Base-by-base conservation (phyloP, 1,284 basidiomycete genomes). In the Bjerkandera adusta region DNA sequence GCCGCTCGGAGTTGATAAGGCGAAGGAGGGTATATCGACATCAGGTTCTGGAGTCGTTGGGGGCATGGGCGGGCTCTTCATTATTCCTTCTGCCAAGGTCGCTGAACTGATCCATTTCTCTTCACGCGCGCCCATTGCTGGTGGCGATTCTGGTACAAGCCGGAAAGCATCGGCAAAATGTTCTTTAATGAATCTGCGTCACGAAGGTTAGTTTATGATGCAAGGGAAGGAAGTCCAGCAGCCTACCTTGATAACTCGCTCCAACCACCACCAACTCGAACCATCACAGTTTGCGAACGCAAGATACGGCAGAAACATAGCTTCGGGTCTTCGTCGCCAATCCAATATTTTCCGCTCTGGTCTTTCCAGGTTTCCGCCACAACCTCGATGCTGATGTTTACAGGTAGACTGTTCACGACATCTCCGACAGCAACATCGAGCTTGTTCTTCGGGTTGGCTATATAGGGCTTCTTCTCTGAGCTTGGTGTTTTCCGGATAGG, bases 221-320 rank as follows among this genome's bases (percentile, higher is more conserved):
- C 27, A 35, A 38, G 32, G 43, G 33, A 48, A 15, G 11, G 34
- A 41, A 30, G 16, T 26, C 34, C 42, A 39, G 41, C 18, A 7
- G 73, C 83, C 49, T 64, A 92, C 91, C 83, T 92, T 10, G 89
- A 91, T 48, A 96, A 68, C 64, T 95, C 92, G 45, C 81, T 72
- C 93, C 93, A 96, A n/a, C 93, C 93, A 36, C 93, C 93, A 24
- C 93, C 92, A 13, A 95, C 90, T 50, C 92, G 81, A 33, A 97
- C 92, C 93, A 97, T 96, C 51, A 96, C 93, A 0, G 89, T 94
- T 56, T 91, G 86, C 3, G 89, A 92, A n/a, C 91, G 81, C 27
- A 96, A 68, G 47, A 96, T 95, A 16, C 93, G 80, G 65, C 92
- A 95, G 64, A 94, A 96, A 64, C 90, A 92, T 15, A 95, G 71